A percentile compares a stretch with the other conserved stretches of the same genome.
phyloP scores from a whole-genome alignment of 805 yeast species.

The Ogataea saltuana region DNA sequence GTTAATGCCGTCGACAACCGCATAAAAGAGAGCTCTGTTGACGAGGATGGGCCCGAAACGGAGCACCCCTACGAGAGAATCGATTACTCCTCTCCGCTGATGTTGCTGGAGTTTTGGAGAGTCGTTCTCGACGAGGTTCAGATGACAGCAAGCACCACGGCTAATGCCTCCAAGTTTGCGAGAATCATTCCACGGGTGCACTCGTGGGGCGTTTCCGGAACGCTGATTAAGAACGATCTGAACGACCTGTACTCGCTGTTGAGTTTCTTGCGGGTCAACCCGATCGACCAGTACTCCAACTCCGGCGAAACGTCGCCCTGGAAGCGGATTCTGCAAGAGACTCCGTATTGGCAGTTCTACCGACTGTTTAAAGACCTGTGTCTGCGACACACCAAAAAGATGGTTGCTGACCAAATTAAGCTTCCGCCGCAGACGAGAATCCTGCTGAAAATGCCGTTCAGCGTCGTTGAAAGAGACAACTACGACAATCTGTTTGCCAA shows the following conservation, averaged over 20 bases:
- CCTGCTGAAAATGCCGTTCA: slow-evolving; percentile 70
- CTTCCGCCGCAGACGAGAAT: slow-evolving; percentile 79
- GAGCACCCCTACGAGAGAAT: slow-evolving; percentile 36
- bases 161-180: slow-evolving; percentile 80
- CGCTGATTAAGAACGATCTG: slow-evolving; percentile 73
- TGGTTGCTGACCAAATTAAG: slow-evolving; percentile 74
- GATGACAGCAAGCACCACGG: slow-evolving; percentile 73
- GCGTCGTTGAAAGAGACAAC: slow-evolving; percentile 81
- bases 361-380: slow-evolving; percentile 56
- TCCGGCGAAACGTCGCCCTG: slow-evolving; percentile 29
- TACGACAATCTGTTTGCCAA: slow-evolving; percentile 64
- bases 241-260: slow-evolving; percentile 71
- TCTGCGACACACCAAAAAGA: slow-evolving; percentile 79
- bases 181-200: slow-evolving; percentile 79
- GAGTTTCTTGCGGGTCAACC: slow-evolving; percentile 64
- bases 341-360: slow-evolving; percentile 43
- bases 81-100: slow-evolving; percentile 79
- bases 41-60: slow-evolving; percentile 27
- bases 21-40: slow-evolving; percentile 20
- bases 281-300: slow-evolving; percentile 46
- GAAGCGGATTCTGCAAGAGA: slow-evolving; percentile 27
- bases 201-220: slow-evolving; percentile 97
- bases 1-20: slow-evolving; percentile 2
- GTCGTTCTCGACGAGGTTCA: slow-evolving; percentile 93
- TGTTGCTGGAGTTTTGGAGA: slow-evolving; percentile 83